Evolutionary conservation across 306 rosid species (phyloP).

Genomic region (Cucurbita pepo): DNA sequence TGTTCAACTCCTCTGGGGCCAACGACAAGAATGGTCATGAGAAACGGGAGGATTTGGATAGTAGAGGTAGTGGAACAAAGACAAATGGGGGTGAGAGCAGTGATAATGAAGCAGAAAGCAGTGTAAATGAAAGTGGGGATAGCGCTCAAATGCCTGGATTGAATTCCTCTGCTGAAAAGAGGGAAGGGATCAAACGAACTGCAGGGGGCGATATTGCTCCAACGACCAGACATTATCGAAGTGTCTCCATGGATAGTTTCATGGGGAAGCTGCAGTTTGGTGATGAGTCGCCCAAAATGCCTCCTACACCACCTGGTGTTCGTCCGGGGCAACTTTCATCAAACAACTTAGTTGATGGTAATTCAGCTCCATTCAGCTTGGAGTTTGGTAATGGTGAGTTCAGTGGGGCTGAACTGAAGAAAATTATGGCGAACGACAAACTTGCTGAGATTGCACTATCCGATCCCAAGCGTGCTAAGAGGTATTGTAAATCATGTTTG

Average conservation of each 20-base stretch:
- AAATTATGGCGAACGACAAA: constrained; percentile 89
- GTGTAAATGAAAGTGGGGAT: constrained; percentile 55
- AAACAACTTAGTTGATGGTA: constrained; percentile 35
- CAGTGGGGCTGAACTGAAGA: constrained; percentile 87
- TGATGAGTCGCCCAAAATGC: constrained; percentile 53
- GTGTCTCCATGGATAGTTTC: constrained; percentile 89
- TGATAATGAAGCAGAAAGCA: constrained; percentile 85
- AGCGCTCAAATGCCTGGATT: constrained; percentile 25
- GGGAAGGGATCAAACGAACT: constrained; percentile 70
- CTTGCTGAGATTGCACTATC: constrained; percentile 81
- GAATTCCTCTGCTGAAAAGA: constrained; percentile 34
- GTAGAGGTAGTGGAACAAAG: constrained; percentile 81
- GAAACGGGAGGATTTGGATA: constrained; percentile 89
- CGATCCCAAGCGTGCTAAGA: constrained; percentile 92
- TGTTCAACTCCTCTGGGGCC: constrained; percentile 49
- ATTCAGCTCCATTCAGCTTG: constrained; percentile 55
- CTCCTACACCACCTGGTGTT: constrained; percentile 50
- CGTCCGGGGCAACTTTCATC: constrained; percentile 45
- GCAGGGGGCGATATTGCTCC: constrained; percentile 64
- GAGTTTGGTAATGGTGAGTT: constrained; percentile 93
- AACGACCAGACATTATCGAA: constrained; percentile 54
- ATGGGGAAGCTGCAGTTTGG: constrained; percentile 64
- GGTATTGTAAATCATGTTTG: constrained; percentile 17
- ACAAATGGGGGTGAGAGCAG: constrained; percentile 72
- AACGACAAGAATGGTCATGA: constrained; percentile 56